Base-by-base conservation (phyloP, 2,329 filamentous ascomycete genomes). In the Dactylellina leptospora region DNA sequence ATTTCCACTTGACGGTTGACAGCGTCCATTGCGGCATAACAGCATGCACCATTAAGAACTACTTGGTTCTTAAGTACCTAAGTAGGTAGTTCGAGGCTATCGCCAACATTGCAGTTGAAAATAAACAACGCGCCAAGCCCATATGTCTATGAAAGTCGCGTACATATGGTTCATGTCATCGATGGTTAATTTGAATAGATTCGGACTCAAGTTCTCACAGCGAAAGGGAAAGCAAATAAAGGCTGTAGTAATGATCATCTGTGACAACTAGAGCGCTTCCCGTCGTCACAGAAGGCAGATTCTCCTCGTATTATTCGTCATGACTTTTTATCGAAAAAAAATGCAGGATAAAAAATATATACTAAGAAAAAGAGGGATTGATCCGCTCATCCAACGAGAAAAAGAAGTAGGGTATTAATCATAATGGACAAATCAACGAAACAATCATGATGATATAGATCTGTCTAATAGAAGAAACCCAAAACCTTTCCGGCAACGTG, bases 401-500 rank as follows among this genome's bases (percentile, higher is more conserved):
- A 18, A 16, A 30, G 30, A 44, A 45, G 48, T 47, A 16, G 68
- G 68, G 68, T 72, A 72, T 64, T 59, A 48, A 36, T 56, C 53
- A 64, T 36, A 30, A 28, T 20, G n/a, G 47, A 62, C 22, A 42
- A 18, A 53, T 16, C 27, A 30, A 20, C 36, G 33, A 22, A 28
- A 45, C 16, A 20, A 4, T 38, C 18, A 38, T 6, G 30, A 18
- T n/a, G n/a, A n/a, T n/a, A n/a, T n/a, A n/a, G 20, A n/a, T 30
- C 13, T 55, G 38, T 64, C 42, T 72, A 72, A 54, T 72, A 72
- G 59, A 72, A 72, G 48, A 97, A 99, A 80, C 95, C 95, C 79
- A 97, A 91, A 84, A 99, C 91, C 89, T 99, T 99, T 85, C 95
- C 95, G 78, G 93, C 89, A 81, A 97, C 95, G 86, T 99, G 95